Evolutionary conservation across 768 basidiomycete species (phyloP), one percentile per base, ranked within the genome.

Genomic region (Trichaptum fuscoviolaceum): DNA sequence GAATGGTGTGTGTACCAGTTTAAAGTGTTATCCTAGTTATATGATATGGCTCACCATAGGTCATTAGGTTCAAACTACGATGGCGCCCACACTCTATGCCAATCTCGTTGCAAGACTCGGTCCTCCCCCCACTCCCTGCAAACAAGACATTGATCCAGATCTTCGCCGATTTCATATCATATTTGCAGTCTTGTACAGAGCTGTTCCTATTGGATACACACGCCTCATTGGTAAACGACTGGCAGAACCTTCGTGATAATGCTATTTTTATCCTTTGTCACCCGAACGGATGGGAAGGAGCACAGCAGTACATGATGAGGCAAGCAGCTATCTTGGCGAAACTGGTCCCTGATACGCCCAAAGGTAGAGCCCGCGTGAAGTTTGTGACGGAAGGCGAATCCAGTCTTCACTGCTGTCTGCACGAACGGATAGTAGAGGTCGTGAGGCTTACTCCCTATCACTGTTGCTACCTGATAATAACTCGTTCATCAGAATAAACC

Each of bases 91-190:
- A 34, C 62, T 72, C 17, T 73, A 68, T 26, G 71, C 71, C 6
- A 65, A 69, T 34, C 25, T 70, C 30, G 68, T 68, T 27, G 67
- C 67, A 57, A 66, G 0, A 34, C 35, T 18, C 57, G 12, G n/a
- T 69, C 67, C 81, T 23, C 77, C 76, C 5, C 78, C 79, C 9
- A 80, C 81, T 12, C 73, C 67, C 20, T 70, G 72, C n/a, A 72
- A 69, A 58, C 81, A 69, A 69, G 79, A 81, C 70, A 80, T 79
- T 82, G 67, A 35, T 27, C 18, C 12, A 34, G 18, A 58, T 60
- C 26, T 58, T 27, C 27, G 69, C 58, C 0, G 74, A 77, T 63
- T 77, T 76, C 23, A 69, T 76, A 68, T 57, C 35, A 0, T 76
- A 77, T 27, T 64, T 77, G 10, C 72, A 75, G 59, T 20, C 36